Base-by-base conservation (phyloP, 2,329 filamentous ascomycete species). In the Cytospora piceicola region DNA sequence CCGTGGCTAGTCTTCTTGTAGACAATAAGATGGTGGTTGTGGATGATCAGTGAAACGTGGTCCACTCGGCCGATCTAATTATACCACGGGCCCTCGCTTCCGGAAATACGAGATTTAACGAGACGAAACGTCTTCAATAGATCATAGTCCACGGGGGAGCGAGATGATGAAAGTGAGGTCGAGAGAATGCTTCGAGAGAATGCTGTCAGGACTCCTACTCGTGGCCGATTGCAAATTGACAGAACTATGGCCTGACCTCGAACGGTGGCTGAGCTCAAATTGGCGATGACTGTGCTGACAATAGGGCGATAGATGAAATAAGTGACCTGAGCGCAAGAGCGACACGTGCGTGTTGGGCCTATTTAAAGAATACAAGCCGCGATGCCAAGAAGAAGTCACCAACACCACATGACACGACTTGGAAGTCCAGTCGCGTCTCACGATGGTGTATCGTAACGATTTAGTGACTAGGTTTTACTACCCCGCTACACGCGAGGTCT, bases 231-330 rank as follows among this genome's bases (percentile, higher is more conserved):
- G 20, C n/a, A 49, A 54, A 24, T 65, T 65, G 66, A 66, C 51
- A 61, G 51, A 51, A 61, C 30, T 55, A 46, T 65, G 66, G 66
- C 58, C 58, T 67, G 66, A 65, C 53, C 62, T 60, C 63, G 63
- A 64, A 64, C 42, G 63, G 63, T 64, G 63, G 53, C 51, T 52
- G 57, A 56, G 51, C 51, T 46, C 34, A 52, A 32, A 61, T 59
- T 56, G 63, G 53, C 29, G 30, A 51, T 36, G 52, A 51, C 63
- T 65, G 63, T 51, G 24, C 52, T 61, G 63, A 61, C 42, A 34
- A 46, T 52, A 56, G 27, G 54, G 52, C 46, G 54, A 55, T 55
- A 52, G 24, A 27, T 32, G 17, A 24, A 14, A 27, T 36, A 20
- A 34, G 54, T 57, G 62, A 49, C 17, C 57, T 54, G 62, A 32